phyloP scores from a whole-genome alignment of 2,329 filamentous ascomycete genomes.

The Sarocladium brachiariae region DNA sequence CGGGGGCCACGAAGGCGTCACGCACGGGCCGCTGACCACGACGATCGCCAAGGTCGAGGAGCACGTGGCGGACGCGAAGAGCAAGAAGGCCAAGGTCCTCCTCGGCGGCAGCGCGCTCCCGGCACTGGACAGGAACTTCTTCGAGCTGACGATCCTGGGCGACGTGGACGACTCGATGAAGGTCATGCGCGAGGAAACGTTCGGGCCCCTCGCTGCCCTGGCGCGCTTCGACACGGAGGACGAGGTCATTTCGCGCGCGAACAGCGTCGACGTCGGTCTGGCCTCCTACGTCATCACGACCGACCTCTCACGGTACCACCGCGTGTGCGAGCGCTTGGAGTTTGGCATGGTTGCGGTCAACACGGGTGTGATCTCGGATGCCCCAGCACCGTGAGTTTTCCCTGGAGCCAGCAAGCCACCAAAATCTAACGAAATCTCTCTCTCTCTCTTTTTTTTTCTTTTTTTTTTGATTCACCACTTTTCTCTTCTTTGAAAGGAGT shows the following conservation, averaged over 20 bases:
- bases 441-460: too few species aligned
- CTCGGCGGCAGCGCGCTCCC: too few species aligned
- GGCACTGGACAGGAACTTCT: conserved; percentile 60
- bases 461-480: too few species aligned
- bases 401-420: too few species aligned
- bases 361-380: conserved; percentile 36
- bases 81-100: conserved; percentile 32
- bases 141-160: conserved; percentile 58
- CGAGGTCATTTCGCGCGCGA: conserved; percentile 39
- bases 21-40: conserved; percentile 59
- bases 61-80: too few species aligned
- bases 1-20: conserved; percentile 49
- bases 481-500: too few species aligned
- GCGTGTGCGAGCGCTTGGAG: conserved; percentile 44
- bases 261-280: conserved; percentile 62
- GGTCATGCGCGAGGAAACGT: conserved; percentile 54
- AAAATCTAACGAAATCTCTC: too few species aligned
- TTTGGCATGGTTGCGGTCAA: conserved; percentile 64
- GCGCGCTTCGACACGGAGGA: conserved; percentile 61
- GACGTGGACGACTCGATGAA: conserved; percentile 53
- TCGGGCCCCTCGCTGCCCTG: conserved; percentile 57
- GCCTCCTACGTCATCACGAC: conserved; percentile 65
- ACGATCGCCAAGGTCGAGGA: too few species aligned
- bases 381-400: conserved; percentile 20
- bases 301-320: conserved; percentile 29